Evolutionary conservation across 2,329 filamentous ascomycete genomes (phyloP), one percentile per base, ranked within the genome.

Genomic region (Sporothrix variecibatus): DNA sequence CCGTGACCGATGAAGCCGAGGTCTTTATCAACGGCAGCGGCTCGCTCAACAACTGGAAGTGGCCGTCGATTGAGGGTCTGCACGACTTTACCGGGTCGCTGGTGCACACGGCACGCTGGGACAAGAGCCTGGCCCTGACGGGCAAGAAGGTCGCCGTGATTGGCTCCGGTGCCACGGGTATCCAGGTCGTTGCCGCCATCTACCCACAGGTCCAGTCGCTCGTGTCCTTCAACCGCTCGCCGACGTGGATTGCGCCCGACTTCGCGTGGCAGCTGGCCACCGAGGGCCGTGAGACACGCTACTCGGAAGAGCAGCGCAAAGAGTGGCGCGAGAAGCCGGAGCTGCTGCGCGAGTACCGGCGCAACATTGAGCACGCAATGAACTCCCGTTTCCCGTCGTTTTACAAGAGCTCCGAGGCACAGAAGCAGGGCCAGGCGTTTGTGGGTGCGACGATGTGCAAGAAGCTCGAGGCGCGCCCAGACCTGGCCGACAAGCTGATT

Each of bases 31-130:
- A 72, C n/a, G 71, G 58, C 56, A 53, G 58, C 43, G 71, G 71
- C 46, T 38, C 87, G 34, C 79, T 88, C 58, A 87, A 87, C 62
- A 26, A 60, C 53, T 64, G 64, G 65, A 31, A 56, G 40, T 67
- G 84, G 83, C 88, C 88, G 0, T 82, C 84, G 12, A 84, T 90
- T 23, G 82, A 84, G 0, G 89, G 88, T 0, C 76, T 87, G 0
- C 77, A 85, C 2, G 81, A 80, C 28, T 91, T 90, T 80, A 79
- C 84, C 71, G 88, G 88, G 8, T 77, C 80, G 9, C 79, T 89
- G 1, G 82, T 89, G 69, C 88, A 91, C 78, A 87, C 87, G 0
- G 86, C 88, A 0, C 82, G 83, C 31, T 91, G 88, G 88, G 83
- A 86, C 0, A 80, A 85, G 9, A 83, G 84, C 26, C 79, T 87